Percentiles rank a stretch among this genome's conserved stretches.
Conservation (phyloP, 2,329 filamentous ascomycete species). For the Eurotiales sp. region DNA sequence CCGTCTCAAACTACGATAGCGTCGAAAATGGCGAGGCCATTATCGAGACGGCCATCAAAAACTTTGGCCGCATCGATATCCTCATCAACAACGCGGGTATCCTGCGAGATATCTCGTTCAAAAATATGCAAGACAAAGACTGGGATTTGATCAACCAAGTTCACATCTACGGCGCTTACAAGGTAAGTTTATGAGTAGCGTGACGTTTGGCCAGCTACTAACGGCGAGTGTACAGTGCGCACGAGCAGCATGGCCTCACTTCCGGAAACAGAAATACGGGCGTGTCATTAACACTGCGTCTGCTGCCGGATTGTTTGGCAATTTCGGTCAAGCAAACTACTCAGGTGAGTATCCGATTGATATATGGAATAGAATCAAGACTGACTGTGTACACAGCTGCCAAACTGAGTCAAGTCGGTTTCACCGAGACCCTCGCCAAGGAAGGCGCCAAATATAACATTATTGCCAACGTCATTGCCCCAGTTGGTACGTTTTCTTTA, state of each 20-base stretch:
- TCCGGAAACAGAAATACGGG: slow-evolving; percentile 98
- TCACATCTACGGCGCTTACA: slow-evolving; percentile 91
- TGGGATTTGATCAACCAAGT: slow-evolving; percentile 95
- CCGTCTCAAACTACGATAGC: slow-evolving; percentile 91
- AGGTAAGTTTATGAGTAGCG: slow-evolving; percentile 41
- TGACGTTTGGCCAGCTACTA: slow-evolving; percentile 16
- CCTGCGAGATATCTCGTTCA: slow-evolving; percentile 90
- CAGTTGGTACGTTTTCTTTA: slow-evolving; percentile 53
- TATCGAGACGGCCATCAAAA: slow-evolving; percentile 61
- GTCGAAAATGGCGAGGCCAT: slow-evolving; percentile 85
- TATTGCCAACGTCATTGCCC: slow-evolving; percentile 87
- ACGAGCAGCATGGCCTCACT: slow-evolving; percentile 91
- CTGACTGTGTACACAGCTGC: slow-evolving; percentile 57
- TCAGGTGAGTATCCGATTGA: slow-evolving; percentile 52
- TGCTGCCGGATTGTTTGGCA: slow-evolving; percentile 92
- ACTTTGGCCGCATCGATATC: slow-evolving; percentile 72
- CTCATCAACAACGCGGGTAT: slow-evolving; percentile 99
- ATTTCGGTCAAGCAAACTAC: slow-evolving; percentile 95
- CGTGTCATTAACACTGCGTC: slow-evolving; percentile 95
- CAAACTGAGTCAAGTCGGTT: slow-evolving; percentile 91
- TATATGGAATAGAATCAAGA: neutral
- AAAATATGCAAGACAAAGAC: slow-evolving; percentile 96
- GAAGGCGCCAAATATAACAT: slow-evolving; percentile 99
- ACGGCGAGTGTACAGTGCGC: slow-evolving; percentile 59
- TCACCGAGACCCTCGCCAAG: slow-evolving; percentile 96